Evolutionary conservation across 768 basidiomycete genomes (phyloP), one percentile per base, ranked within the genome.

Genomic region (Polyporus arcularius): DNA sequence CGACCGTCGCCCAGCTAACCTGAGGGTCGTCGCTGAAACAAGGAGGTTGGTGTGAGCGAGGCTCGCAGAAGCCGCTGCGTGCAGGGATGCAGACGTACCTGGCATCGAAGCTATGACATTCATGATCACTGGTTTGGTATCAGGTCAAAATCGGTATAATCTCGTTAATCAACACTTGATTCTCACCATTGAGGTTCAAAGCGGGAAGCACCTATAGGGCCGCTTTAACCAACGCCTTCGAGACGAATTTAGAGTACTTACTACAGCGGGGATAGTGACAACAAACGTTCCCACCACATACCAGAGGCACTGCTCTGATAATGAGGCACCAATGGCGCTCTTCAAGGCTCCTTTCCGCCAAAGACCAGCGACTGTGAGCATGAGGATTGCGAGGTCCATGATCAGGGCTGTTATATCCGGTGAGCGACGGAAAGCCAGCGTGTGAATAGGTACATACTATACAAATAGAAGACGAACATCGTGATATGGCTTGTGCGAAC

Each of bases 261-360:
- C 57, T 9, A 53, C 61, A 3, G 61, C 56, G 16, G 61, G 61
- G 32, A 62, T 57, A 11, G 50, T 62, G 39, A 53, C n/a, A 11
- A 62, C 12, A 52, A 62, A 62, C 4, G 61, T 58, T 30, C 38
- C 61, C 15, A 52, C 47, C 18, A 56, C 57, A 40, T 62, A 62
- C 61, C 61, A 62, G 1, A 62, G 46, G 12, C 56, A 57, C 47
- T 62, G 61, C 28, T 62, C 61, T 2, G 61, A 62, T 40, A 62
- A 21, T 4, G 52, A 43, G 5, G 45, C 40, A 7, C 61, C 61
- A 30, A 62, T 57, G 39, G 16, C 21, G 47, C 61, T 62, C 21
- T 45, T 41, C 4, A 62, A 47, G 6, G 61, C 61, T 3, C 45
- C 46, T 41, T 53, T 55, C 14, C 54, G 38, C 56, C 51, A 57